phyloP scores from a whole-genome alignment of 1,139 yeast genomes.

The Hansenula lynferdii region DNA sequence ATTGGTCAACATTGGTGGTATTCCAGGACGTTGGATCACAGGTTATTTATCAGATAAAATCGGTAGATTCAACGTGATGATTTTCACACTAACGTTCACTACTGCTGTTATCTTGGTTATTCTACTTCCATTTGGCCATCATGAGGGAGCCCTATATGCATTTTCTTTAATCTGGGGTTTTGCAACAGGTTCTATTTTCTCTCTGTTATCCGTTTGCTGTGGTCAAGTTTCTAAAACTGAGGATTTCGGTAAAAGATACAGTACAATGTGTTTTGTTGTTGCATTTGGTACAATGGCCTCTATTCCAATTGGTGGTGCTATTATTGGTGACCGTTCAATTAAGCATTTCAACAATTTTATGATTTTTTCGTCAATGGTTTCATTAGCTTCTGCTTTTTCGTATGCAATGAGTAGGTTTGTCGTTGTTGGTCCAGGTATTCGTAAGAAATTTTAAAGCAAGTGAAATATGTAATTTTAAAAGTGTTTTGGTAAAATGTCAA shows the following conservation, averaged over 20 bases:
- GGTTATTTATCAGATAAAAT: constrained; percentile 42
- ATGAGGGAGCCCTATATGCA: constrained; percentile 25
- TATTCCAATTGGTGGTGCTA: constrained; percentile 46
- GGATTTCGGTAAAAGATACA: constrained; percentile 44
- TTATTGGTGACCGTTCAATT: constrained; percentile 34
- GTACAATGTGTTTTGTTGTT: constrained; percentile 41
- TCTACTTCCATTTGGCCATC: constrained; percentile 52
- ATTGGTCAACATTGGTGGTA: constrained; percentile 43
- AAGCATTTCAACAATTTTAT: constrained; percentile 33
- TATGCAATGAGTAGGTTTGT: constrained; percentile 30
- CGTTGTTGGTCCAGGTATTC: constrained; percentile 22
- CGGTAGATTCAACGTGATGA: constrained; percentile 50
- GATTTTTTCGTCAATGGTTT: constrained; percentile 32
- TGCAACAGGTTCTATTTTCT: constrained; percentile 39
- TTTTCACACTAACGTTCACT: constrained; percentile 33
- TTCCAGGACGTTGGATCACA: constrained; percentile 45
- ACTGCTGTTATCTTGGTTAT: constrained; percentile 37
- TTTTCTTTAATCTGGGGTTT: constrained; percentile 51
- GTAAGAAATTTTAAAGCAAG: not conserved
- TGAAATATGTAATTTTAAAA: not conserved
- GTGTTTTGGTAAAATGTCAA: too few species aligned
- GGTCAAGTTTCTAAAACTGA: constrained; percentile 39
- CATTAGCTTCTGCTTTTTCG: constrained; percentile 26
- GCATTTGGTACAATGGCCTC: constrained; percentile 41
- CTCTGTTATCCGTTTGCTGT: constrained; percentile 43